These are phyloP conservation scores for Chaetomium strumarium DNA, from an alignment of 2,329 filamentous ascomycete genomes.

Conservation along the genomic window DNA sequence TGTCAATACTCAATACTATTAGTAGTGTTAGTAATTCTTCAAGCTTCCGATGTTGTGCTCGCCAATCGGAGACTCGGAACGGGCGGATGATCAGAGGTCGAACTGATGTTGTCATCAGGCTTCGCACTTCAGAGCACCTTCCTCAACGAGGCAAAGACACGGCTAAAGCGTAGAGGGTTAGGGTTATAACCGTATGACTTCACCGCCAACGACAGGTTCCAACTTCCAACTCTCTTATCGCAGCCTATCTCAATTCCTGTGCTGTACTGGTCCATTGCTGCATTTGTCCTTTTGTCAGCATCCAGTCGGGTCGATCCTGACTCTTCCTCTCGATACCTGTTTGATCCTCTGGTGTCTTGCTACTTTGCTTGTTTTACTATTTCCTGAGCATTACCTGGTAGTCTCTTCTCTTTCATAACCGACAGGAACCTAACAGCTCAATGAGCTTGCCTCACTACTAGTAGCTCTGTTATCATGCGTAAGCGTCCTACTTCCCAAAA, in stretches of 20 bases:
- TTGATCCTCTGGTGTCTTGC: background rate
- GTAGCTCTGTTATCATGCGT: no score
- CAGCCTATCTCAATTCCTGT: background rate
- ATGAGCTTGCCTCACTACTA: no score
- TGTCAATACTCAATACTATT: background rate
- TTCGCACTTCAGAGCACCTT: background rate
- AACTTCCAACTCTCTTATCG: background rate
- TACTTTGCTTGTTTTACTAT: background rate
- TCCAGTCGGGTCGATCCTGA: no score
- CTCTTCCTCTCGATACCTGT: no score
- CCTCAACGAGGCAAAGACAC: background rate
- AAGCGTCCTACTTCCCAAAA: no score
- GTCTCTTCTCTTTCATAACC: background rate
- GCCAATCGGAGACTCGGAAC: background rate
- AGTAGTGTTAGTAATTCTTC: no score
- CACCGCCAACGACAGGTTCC: background rate
- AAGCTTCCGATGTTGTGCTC: background rate
- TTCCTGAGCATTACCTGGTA: background rate
- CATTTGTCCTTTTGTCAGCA: no score
- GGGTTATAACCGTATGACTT: background rate
- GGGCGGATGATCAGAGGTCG: background rate
- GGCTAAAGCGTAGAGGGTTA: background rate
- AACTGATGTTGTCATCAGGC: background rate
- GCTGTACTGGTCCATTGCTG: no score
- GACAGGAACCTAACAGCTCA: no score